Conservation (phyloP, 1,284 basidiomycete species). For the Fomitopsis schrenkii region DNA sequence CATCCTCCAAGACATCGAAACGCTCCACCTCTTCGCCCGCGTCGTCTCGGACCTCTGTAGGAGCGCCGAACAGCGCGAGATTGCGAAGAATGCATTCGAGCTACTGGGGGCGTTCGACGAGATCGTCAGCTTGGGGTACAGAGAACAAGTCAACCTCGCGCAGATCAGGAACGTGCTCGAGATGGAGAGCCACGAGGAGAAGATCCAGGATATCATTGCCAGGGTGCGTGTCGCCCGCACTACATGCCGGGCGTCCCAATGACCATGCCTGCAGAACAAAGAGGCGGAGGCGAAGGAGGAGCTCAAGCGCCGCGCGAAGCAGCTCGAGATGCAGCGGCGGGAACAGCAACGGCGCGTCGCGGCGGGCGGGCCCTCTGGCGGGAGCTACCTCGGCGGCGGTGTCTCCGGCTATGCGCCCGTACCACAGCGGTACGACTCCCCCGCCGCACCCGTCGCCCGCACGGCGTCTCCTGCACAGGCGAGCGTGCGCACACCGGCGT, state of each 20-base stretch:
- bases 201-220: slow-evolving; percentile 99
- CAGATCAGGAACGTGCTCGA: slow-evolving; percentile 93
- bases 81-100: slow-evolving; percentile 91
- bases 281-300: slow-evolving; percentile 99
- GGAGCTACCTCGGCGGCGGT: slow-evolving; percentile 61
- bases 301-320: slow-evolving; percentile 95
- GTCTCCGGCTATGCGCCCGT: slow-evolving; percentile 66
- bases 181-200: slow-evolving; percentile 99
- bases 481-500: slow-evolving; percentile 63
- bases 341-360: slow-evolving; percentile 81
- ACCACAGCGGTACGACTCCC: slow-evolving; percentile 62
- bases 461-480: slow-evolving; percentile 50
- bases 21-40: slow-evolving; percentile 90
- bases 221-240: slow-evolving; percentile 48
- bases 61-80: slow-evolving; percentile 86
- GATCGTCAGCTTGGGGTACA: slow-evolving; percentile 91
- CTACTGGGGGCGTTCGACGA: slow-evolving; percentile 96
- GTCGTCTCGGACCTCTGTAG: slow-evolving; percentile 93
- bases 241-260: background rate
- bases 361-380: slow-evolving; percentile 38
- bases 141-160: slow-evolving; percentile 89
- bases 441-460: slow-evolving; percentile 39
- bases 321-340: slow-evolving; percentile 96
- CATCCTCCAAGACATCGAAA: slow-evolving; percentile 98
- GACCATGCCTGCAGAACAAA: slow-evolving; percentile 69